These are phyloP conservation scores for Aspergillus thermomutatus DNA, from an alignment of 2,329 filamentous ascomycete genomes.

Conservation along the genomic window DNA sequence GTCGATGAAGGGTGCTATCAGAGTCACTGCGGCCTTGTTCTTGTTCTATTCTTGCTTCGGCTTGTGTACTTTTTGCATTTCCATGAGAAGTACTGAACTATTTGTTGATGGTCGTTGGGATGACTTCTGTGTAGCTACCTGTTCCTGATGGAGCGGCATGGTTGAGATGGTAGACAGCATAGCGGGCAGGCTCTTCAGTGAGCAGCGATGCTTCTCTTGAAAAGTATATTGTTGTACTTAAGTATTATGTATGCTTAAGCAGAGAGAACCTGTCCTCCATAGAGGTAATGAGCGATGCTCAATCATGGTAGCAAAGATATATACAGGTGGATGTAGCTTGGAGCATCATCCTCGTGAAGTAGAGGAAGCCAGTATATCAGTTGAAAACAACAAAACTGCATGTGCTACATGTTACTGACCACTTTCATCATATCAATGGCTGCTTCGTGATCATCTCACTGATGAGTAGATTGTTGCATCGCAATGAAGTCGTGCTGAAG, in stretches of 20 bases:
- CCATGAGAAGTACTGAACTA: background rate
- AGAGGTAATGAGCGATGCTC: background rate
- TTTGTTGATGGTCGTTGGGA: background rate
- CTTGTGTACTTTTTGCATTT: background rate
- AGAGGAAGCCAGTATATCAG: background rate
- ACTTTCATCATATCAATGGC: background rate
- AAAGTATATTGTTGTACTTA: background rate
- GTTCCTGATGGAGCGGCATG: no score
- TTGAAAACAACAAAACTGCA: no score
- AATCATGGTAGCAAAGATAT: no score
- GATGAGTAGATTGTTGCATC: no score
- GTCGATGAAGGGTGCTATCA: background rate
- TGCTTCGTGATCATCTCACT: no score
- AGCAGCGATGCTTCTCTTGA: background rate
- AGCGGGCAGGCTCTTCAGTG: no score
- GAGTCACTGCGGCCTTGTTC: background rate
- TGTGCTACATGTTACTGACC: background rate
- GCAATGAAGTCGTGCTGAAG: background rate
- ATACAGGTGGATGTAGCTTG: background rate
- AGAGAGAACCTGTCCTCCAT: background rate
- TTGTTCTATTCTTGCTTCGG: background rate
- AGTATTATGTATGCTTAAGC: background rate
- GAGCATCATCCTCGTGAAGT: background rate
- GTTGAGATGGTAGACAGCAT: no score
- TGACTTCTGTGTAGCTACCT: background rate